Evolutionary conservation across 2,329 filamentous ascomycete species (phyloP), one percentile per base, ranked within the genome.

Genomic region (Fusarium floridanum): DNA sequence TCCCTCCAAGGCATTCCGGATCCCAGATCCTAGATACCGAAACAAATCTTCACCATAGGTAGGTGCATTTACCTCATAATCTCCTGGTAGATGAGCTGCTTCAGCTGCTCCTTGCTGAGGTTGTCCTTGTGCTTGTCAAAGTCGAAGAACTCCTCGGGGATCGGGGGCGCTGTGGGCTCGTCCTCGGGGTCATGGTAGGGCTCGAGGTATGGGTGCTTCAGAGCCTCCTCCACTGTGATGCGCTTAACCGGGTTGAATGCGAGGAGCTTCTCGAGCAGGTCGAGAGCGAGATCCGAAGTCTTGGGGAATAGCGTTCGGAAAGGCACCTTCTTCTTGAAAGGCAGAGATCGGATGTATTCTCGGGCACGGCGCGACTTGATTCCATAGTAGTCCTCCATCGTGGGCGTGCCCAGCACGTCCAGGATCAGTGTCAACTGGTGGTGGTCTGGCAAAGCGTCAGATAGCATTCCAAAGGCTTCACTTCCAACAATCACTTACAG

Each of bases 91-190:
- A 99, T 99, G 82, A 99, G 88, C 81, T 97, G 90, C 89, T 98
- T 98, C 84, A 99, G 86, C 86, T 99, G 95, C 86, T 99, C 97
- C 87, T 99, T 99, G 88, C 94, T 98, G 81, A 99, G 86, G 80
- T 93, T 97, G 84, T 99, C 97, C 91, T 99, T 99, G 89, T 98
- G 97, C 90, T 98, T 98, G 86, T 99, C 97, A 84, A 99, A 99
- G 85, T 99, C 97, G 83, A 99, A 99, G 88, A 99, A 99, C 83
- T 98, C 96, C 84, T 98, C 96, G 24, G 97, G 97, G 80, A 99
- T 99, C 24, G 97, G 95, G 50, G 95, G 94, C 20, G 97, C 97
- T 14, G 95, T 98, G 60, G 97, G 97, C 89, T 99, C 97, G 82
- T 99, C 97, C 82, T 98, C 97, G 8, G 97, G 97, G 83, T 99